A percentile compares a stretch with the other conserved stretches of the same genome.
Conservation (phyloP, 495 filamentous ascomycete genomes). For the Lasiosphaeris hirsuta region DNA sequence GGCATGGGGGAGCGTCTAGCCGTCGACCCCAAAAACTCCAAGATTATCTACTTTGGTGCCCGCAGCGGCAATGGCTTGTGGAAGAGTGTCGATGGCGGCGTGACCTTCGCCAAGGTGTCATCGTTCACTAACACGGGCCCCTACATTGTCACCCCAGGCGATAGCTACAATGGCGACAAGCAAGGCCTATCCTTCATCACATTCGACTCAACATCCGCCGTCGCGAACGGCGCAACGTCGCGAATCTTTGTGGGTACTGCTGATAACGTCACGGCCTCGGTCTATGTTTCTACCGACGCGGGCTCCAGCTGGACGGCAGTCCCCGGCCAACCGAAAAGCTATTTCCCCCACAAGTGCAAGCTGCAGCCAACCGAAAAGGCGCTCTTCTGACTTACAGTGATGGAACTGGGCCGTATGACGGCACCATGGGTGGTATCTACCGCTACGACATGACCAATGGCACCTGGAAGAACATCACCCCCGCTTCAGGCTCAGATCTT, state of each 20-base stretch:
- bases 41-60: slow-evolving; percentile 56
- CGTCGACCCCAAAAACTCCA: slow-evolving; percentile 55
- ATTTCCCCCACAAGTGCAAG: slow-evolving; percentile 54
- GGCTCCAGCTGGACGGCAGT: slow-evolving; percentile 51
- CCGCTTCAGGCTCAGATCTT: slow-evolving; percentile 39
- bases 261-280: slow-evolving; percentile 49
- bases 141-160: slow-evolving; percentile 44
- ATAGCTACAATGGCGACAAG: slow-evolving; percentile 46
- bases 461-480: slow-evolving; percentile 55
- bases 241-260: slow-evolving; percentile 57
- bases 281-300: slow-evolving; percentile 54
- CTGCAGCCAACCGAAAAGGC: slow-evolving; percentile 53
- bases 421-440: slow-evolving; percentile 48
- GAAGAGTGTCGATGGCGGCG: slow-evolving; percentile 56
- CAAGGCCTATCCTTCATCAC: slow-evolving; percentile 54
- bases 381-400: slow-evolving; percentile 56
- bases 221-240: slow-evolving; percentile 46
- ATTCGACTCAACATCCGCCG: slow-evolving; percentile 51
- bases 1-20: slow-evolving; percentile 62
- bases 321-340: slow-evolving; percentile 45
- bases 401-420: slow-evolving; percentile 55
- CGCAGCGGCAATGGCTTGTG: slow-evolving; percentile 62
- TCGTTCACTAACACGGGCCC: slow-evolving; percentile 54
- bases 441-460: slow-evolving; percentile 48
- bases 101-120: slow-evolving; percentile 55